phyloP scores from a whole-genome alignment of 108 stramenopile species.

The Fistulifera solaris region DNA sequence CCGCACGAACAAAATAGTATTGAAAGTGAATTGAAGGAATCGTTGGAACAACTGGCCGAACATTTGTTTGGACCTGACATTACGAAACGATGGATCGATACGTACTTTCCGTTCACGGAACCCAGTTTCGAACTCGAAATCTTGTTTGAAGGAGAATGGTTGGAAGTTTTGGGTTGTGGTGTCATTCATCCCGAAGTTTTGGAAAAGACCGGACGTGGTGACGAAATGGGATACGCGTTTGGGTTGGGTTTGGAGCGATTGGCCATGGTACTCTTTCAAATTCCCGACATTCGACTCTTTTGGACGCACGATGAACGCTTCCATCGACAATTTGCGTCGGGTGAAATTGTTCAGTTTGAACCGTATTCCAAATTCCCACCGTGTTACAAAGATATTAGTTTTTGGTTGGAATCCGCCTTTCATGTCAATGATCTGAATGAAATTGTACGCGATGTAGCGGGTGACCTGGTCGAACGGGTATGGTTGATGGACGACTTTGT shows the following conservation, averaged over 20 bases:
- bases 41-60: conserved; percentile 72
- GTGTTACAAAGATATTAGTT: conserved; percentile 90
- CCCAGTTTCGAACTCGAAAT: conserved; percentile 92
- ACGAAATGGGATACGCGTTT: conserved; percentile 84
- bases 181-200: conserved; percentile 82
- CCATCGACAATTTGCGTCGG: conserved; percentile 75
- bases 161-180: conserved; percentile 96
- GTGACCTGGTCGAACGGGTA: conserved; percentile 88
- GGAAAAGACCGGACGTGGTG: conserved; percentile 20
- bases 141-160: conserved; percentile 85
- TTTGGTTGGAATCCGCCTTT: conserved; percentile 64
- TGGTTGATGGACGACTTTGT: conserved; percentile 86
- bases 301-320: conserved; percentile 91
- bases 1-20: conserved; percentile 22
- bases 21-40: conserved; percentile 54
- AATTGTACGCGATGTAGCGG: conserved; percentile 81
- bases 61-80: conserved; percentile 68
- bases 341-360: conserved; percentile 71
- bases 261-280: conserved; percentile 93
- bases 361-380: conserved; percentile 94
- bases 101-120: conserved; percentile 96
- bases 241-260: conserved; percentile 93
- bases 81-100: conserved; percentile 60
- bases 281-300: conserved; percentile 97
- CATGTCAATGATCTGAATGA: conserved; percentile 87